phyloP scores from a whole-genome alignment of 169 alveolate genomes.

The Plasmodium chabaudi region DNA sequence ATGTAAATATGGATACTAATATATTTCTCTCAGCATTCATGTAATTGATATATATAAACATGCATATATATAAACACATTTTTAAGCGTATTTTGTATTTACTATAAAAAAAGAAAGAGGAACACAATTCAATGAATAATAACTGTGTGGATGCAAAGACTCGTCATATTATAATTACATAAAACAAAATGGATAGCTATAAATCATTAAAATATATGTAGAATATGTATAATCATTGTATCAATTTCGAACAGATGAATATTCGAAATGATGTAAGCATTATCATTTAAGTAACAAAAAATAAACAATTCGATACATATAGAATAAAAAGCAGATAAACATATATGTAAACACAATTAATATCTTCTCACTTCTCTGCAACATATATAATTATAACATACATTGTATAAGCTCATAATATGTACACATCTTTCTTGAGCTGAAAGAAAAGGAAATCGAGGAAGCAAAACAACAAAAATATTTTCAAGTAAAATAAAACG shows the following conservation, averaged over 20 bases:
- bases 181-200: not conserved
- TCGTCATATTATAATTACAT: not conserved
- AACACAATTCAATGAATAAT: not conserved
- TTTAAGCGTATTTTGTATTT: not conserved
- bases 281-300: too few relatives aligned
- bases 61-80: not conserved
- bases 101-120: not conserved
- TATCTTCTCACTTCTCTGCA: not conserved
- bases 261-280: not conserved
- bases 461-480: slow-evolving; percentile 1
- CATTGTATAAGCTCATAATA: slow-evolving; percentile 5
- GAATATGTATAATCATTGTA: not conserved
- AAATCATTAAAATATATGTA: not conserved
- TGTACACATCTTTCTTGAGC: slow-evolving; percentile 42
- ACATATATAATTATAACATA: slow-evolving; percentile 1
- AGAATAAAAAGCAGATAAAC: too few relatives aligned
- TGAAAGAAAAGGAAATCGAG: slow-evolving; percentile 18
- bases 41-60: not conserved
- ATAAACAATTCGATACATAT: too few relatives aligned
- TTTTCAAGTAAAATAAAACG: not conserved
- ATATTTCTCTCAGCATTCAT: too few relatives aligned
- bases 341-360: too few relatives aligned
- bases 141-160: not conserved
- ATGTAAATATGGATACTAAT: too few relatives aligned
- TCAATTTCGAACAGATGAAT: not conserved